These are phyloP conservation scores for Persicaria tinctoria DNA, from an alignment of 148 eudicot species.

Conservation along the genomic window DNA sequence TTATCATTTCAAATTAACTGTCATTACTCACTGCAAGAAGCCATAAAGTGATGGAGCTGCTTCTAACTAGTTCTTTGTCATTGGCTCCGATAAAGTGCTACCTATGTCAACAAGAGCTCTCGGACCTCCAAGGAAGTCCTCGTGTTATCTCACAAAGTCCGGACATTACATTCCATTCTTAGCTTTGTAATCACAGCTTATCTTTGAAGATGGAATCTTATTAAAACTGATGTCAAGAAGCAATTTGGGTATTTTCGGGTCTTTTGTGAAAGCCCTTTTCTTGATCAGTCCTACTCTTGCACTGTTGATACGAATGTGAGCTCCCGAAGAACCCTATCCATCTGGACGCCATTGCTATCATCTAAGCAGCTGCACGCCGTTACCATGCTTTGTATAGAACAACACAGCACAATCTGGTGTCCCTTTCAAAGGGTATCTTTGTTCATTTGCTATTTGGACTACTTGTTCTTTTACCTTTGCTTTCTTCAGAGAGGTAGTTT, in stretches of 20 bases:
- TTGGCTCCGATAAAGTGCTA: too few species aligned
- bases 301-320: background rate
- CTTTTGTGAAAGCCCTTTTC: background rate
- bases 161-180: background rate
- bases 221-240: background rate
- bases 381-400: background rate
- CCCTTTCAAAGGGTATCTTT: background rate
- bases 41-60: background rate
- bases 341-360: background rate
- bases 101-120: too few species aligned
- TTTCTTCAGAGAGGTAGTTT: background rate
- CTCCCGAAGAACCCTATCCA: background rate
- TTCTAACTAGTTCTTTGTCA: background rate
- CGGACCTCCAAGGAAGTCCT: too few species aligned
- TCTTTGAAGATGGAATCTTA: background rate
- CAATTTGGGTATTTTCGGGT: background rate
- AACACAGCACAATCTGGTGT: background rate
- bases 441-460: background rate
- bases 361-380: too few species aligned
- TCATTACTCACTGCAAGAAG: too few species aligned
- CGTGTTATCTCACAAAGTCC: background rate
- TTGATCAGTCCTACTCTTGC: background rate
- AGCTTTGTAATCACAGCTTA: background rate
- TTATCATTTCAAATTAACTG: background rate
- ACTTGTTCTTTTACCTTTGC: background rate